Conservation (phyloP, 768 basidiomycete genomes). For the Podaxis sp. region DNA sequence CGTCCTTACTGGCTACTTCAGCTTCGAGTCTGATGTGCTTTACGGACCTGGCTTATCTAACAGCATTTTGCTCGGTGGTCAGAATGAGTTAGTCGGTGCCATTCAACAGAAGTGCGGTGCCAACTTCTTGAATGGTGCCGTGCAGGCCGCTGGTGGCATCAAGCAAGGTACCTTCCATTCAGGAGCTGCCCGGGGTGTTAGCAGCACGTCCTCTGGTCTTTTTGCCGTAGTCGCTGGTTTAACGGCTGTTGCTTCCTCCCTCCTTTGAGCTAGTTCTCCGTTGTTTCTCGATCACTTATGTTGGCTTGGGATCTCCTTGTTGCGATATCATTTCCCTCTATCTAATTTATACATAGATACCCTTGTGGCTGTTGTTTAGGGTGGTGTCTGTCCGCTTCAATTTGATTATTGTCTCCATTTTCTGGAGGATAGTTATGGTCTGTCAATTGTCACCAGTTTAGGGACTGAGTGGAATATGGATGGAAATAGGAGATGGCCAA, state of each 20-base stretch:
- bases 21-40: slow-evolving; percentile 66
- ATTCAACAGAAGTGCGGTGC: slow-evolving; percentile 65
- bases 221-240: slow-evolving; percentile 27
- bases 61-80: slow-evolving; percentile 66
- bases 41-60: slow-evolving; percentile 74
- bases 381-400: slow-evolving; percentile 2
- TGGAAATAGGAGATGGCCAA: neutral
- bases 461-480: neutral
- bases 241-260: slow-evolving; percentile 9
- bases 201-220: slow-evolving; percentile 22
- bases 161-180: slow-evolving; percentile 27
- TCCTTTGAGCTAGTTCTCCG: slow-evolving; percentile 6
- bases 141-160: slow-evolving; percentile 65
- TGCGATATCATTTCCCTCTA: slow-evolving; percentile 6
- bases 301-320: neutral
- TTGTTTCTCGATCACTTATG: neutral
- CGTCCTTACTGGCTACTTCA: slow-evolving; percentile 74
- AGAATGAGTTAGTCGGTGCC: slow-evolving; percentile 62
- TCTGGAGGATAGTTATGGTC: neutral
- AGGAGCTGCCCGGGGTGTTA: slow-evolving; percentile 25
- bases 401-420: neutral
- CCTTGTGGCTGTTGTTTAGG: slow-evolving; percentile 5
- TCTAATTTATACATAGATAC: slow-evolving; percentile 17
- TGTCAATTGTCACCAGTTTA: neutral
- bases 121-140: slow-evolving; percentile 66